Evolutionary conservation across 202 grass and related monocot species (phyloP).

Genomic region (Zizania palustris): DNA sequence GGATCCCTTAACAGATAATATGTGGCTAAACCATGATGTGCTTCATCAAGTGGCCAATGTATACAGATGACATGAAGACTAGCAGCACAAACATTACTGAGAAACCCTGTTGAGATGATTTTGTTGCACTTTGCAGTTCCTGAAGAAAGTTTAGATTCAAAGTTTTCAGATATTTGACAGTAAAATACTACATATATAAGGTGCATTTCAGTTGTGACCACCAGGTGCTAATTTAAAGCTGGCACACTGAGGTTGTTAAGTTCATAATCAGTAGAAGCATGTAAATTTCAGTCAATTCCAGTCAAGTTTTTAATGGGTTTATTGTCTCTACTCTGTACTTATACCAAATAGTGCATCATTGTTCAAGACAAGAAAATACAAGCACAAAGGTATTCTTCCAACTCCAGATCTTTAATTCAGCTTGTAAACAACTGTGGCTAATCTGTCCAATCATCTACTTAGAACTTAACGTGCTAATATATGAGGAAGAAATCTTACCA

Average conservation of each 20-base stretch:
- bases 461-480: too few relatives aligned
- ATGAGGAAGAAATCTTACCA: constrained; percentile 46
- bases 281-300: not conserved
- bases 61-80: constrained; percentile 63
- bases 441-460: too few relatives aligned
- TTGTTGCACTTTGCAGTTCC: constrained; percentile 43
- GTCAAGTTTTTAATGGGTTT: constrained; percentile 4
- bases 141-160: constrained; percentile 31
- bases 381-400: not conserved
- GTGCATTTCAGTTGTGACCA: not conserved
- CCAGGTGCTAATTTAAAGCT: not conserved
- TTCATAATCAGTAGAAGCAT: not conserved
- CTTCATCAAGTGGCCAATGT: constrained; percentile 67
- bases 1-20: not conserved
- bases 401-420: not conserved
- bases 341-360: not conserved
- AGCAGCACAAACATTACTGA: constrained; percentile 61
- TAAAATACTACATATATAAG: not conserved
- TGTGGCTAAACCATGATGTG: constrained; percentile 40
- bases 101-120: constrained; percentile 56
- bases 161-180: not conserved
- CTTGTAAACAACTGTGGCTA: too few relatives aligned
- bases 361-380: not conserved
- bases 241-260: not conserved
- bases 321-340: constrained; percentile 7